These are phyloP conservation scores for Saccharomycopsis guyanensis DNA, from an alignment of 805 yeast species.

Conservation along the genomic window DNA sequence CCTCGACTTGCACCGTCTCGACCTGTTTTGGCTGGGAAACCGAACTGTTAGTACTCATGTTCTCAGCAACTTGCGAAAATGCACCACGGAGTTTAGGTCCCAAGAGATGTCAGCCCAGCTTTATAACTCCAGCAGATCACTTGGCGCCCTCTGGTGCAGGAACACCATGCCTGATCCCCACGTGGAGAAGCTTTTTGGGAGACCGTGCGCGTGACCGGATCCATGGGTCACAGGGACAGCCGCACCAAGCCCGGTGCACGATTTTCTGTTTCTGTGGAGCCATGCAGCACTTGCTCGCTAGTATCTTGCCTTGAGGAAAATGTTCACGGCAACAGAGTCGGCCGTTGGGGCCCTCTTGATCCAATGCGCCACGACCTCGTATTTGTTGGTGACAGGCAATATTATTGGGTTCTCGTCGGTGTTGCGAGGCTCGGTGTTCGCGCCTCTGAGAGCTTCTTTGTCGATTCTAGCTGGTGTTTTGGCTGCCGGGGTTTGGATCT, in stretches of 20 bases:
- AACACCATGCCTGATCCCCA: background rate
- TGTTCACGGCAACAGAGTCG: conserved; percentile 41
- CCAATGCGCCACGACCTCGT: conserved; percentile 39
- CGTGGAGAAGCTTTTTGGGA: background rate
- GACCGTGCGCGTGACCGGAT: too few relatives aligned
- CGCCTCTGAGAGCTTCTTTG: conserved; percentile 23
- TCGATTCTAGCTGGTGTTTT: conserved; percentile 32
- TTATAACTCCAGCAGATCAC: too few relatives aligned
- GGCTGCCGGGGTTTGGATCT: conserved; percentile 25
- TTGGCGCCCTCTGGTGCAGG: too few relatives aligned
- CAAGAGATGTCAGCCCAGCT: too few relatives aligned
- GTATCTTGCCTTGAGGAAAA: too few relatives aligned
- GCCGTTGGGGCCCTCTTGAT: conserved; percentile 40
- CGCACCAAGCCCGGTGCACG: too few relatives aligned
- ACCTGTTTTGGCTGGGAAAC: background rate
- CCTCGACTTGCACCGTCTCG: background rate
- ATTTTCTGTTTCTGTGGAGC: too few relatives aligned
- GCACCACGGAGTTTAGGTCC: too few relatives aligned
- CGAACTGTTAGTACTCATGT: too few relatives aligned
- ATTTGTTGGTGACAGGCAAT: conserved; percentile 32
- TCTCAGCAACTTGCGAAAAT: too few relatives aligned
- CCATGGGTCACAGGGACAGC: too few relatives aligned
- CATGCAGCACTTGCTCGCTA: too few relatives aligned
- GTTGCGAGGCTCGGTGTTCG: conserved; percentile 27
- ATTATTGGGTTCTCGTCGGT: conserved; percentile 42